Evolutionary conservation across 2,329 filamentous ascomycete species (phyloP).

Genomic region (Mycosphaerella sp.): DNA sequence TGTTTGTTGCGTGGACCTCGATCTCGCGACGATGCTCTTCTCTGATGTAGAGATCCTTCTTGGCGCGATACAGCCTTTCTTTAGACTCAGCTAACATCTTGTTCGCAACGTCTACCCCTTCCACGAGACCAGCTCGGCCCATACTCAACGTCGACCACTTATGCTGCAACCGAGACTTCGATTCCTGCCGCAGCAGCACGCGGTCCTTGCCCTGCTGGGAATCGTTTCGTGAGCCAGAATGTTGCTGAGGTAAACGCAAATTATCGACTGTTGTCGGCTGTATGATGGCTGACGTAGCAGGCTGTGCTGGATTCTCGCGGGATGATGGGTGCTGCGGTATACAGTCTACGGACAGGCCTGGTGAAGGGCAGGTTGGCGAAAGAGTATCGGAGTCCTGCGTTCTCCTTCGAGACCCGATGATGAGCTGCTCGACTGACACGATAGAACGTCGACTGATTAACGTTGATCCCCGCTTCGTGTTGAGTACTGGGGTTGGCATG

Average conservation of each 20-base stretch:
- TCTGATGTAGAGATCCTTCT: slow-evolving; percentile 5
- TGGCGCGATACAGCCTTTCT: slow-evolving; percentile 2
- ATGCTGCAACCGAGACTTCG: slow-evolving; percentile 1
- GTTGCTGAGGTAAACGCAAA: not conserved
- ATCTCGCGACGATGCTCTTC: slow-evolving; percentile 3
- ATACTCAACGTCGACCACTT: slow-evolving; percentile 3
- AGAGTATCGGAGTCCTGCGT: slow-evolving; percentile 8
- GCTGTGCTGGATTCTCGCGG: not conserved
- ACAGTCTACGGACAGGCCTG: not conserved
- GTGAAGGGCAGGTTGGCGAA: slow-evolving; percentile 5
- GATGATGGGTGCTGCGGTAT: slow-evolving; percentile 2
- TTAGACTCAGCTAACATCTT: slow-evolving; percentile 8
- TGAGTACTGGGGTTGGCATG: slow-evolving; percentile 2
- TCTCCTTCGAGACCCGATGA: slow-evolving; percentile 1
- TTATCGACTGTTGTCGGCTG: not conserved
- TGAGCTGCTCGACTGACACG: slow-evolving; percentile 6
- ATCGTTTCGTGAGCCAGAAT: not conserved
- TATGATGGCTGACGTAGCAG: not conserved
- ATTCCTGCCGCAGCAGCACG: not conserved
- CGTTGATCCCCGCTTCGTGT: slow-evolving; percentile 1
- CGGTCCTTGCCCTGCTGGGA: not conserved
- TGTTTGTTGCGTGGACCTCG: slow-evolving; percentile 2
- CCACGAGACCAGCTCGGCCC: not conserved
- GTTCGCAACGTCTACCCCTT: slow-evolving; percentile 2
- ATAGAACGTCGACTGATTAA: slow-evolving; percentile 2